Percentiles rank a stretch among this genome's conserved stretches.
Evolutionary conservation across 73 alveolate genomes (phyloP).

Genomic region (Vitrella brassicaformis): DNA sequence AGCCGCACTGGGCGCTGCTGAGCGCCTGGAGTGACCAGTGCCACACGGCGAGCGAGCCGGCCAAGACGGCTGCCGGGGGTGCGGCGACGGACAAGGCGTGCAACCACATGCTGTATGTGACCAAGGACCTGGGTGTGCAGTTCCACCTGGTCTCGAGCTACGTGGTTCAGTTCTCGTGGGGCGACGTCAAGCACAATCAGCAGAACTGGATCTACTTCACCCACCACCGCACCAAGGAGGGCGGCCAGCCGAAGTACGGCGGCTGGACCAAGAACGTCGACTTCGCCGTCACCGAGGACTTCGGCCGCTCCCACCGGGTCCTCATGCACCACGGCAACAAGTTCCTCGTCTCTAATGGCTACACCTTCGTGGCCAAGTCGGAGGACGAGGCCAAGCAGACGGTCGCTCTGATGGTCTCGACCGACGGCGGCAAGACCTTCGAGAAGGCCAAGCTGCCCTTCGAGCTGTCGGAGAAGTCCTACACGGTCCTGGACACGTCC

Average conservation of each 20-base stretch:
- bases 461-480: conserved; percentile 44
- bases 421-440: conserved; percentile 31
- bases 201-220: conserved; percentile 19
- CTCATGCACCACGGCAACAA: conserved; percentile 63
- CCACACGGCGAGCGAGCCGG: too few relatives aligned
- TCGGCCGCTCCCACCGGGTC: conserved; percentile 43
- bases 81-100: background rate
- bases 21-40: conserved; percentile 19
- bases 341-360: conserved; percentile 61
- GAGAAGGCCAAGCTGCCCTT: conserved; percentile 34
- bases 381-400: conserved; percentile 40
- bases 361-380: conserved; percentile 68
- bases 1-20: conserved; percentile 23
- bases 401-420: conserved; percentile 41
- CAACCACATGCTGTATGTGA: conserved; percentile 15
- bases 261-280: conserved; percentile 48
- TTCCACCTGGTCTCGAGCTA: conserved; percentile 27
- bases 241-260: conserved; percentile 34
- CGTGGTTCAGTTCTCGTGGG: conserved; percentile 86
- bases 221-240: conserved; percentile 27
- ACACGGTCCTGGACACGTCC: conserved; percentile 50
- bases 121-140: conserved; percentile 10
- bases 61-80: too few relatives aligned
- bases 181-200: conserved; percentile 17
- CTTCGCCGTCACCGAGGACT: conserved; percentile 60